Evolutionary conservation across 1,284 basidiomycete genomes (phyloP).

Genomic region (Rhodotorula sp.): DNA sequence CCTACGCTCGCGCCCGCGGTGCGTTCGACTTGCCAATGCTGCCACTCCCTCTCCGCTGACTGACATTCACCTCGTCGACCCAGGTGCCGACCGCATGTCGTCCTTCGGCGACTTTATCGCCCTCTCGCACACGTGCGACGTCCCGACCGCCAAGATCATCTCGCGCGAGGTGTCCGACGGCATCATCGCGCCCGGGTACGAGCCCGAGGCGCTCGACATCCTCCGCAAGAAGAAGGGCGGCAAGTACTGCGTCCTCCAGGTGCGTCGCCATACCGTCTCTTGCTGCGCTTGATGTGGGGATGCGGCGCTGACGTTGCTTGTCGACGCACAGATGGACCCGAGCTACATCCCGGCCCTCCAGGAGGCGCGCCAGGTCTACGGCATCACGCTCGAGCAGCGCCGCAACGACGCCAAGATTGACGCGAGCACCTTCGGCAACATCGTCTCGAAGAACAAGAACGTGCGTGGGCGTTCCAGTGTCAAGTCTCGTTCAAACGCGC

Average conservation of each 20-base stretch:
- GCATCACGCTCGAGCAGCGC: conserved; percentile 85
- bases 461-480: conserved; percentile 53
- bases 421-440: conserved; percentile 75
- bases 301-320: not conserved
- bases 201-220: conserved; percentile 82
- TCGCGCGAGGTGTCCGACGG: conserved; percentile 97
- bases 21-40: conserved; percentile 40
- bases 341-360: conserved; percentile 70
- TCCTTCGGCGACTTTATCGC: conserved; percentile 99
- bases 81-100: conserved; percentile 97
- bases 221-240: conserved; percentile 96
- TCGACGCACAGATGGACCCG: conserved; percentile 70
- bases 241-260: conserved; percentile 96
- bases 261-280: conserved; percentile 48
- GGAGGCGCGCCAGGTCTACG: conserved; percentile 95
- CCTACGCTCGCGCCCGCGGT: conserved; percentile 95
- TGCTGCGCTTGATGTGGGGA: not conserved
- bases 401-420: conserved; percentile 91
- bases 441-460: conserved; percentile 85
- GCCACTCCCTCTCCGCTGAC: not conserved
- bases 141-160: conserved; percentile 93
- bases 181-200: conserved; percentile 93
- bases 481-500: not conserved
- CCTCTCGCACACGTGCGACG: conserved; percentile 86
- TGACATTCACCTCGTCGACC: not conserved